A percentile compares a stretch with the other conserved stretches of the same genome.
phyloP scores from a whole-genome alignment of 169 alveolate species.

The Amoebophrya sp. region DNA sequence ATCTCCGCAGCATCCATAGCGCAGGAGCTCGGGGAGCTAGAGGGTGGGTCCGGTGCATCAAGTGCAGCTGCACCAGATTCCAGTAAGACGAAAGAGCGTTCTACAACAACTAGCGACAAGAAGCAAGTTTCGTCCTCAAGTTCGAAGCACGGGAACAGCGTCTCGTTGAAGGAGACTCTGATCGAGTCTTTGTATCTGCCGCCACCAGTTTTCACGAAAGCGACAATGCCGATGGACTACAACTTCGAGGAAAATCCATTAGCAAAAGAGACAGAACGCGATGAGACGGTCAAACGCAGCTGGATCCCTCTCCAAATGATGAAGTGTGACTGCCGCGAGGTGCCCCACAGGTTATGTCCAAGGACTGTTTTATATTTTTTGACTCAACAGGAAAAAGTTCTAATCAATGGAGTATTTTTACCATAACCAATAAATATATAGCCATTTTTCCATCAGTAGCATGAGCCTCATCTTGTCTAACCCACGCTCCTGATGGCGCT shows the following conservation, averaged over 20 bases:
- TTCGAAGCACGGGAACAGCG: not conserved
- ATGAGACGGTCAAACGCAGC: not conserved
- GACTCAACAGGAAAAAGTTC: too few species aligned
- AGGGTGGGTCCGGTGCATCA: not conserved
- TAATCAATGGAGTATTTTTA: too few species aligned
- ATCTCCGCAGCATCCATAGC: not conserved
- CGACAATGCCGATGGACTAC: not conserved
- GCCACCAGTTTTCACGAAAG: not conserved
- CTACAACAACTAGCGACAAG: too few species aligned
- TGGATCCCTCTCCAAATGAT: not conserved
- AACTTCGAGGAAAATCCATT: not conserved
- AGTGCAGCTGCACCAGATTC: not conserved
- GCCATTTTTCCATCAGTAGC: too few species aligned
- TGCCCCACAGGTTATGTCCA: not conserved
- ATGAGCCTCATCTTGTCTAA: too few species aligned
- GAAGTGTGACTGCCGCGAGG: not conserved
- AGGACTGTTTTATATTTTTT: too few species aligned
- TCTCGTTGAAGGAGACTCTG: not conserved
- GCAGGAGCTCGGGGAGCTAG: not conserved
- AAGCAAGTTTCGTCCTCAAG: not conserved
- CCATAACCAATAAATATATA: too few species aligned
- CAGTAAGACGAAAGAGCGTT: too few species aligned
- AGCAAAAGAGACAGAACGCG: not conserved
- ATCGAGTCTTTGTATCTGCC: not conserved
- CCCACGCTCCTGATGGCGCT: slow-evolving; percentile 12